Conservation (phyloP, 2,329 filamentous ascomycete species). For the Juglanconis juglandina region DNA sequence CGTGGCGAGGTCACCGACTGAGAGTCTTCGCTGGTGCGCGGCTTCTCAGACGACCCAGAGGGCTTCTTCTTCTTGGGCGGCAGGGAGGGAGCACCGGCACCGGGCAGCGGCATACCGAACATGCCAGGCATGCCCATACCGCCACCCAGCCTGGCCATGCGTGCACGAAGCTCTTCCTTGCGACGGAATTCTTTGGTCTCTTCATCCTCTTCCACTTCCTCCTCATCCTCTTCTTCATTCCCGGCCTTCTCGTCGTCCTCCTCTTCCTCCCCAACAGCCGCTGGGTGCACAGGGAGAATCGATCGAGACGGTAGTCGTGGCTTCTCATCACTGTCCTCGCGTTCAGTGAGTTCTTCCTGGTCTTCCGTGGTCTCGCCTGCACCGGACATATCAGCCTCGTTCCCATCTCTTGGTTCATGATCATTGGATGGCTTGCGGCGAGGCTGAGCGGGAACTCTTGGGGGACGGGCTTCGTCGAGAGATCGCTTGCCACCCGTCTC, state of each 20-base stretch:
- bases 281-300: slow-evolving; percentile 34
- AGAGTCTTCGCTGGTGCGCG: slow-evolving; percentile 39
- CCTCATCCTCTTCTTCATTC: slow-evolving; percentile 56
- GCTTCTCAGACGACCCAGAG: slow-evolving; percentile 33
- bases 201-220: slow-evolving; percentile 78
- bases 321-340: slow-evolving; percentile 70
- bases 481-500: slow-evolving; percentile 49
- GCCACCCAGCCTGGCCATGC: slow-evolving; percentile 98
- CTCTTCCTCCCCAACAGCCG: slow-evolving; percentile 37
- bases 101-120: slow-evolving; percentile 71
- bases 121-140: slow-evolving; percentile 96
- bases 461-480: slow-evolving; percentile 44
- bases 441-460: slow-evolving; percentile 39
- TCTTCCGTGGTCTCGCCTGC: slow-evolving; percentile 63
- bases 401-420: slow-evolving; percentile 53
- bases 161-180: slow-evolving; percentile 82
- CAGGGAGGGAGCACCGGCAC: slow-evolving; percentile 34
- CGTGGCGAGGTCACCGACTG: slow-evolving; percentile 43
- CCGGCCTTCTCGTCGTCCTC: slow-evolving; percentile 37
- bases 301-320: slow-evolving; percentile 37
- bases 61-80: slow-evolving; percentile 57
- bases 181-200: slow-evolving; percentile 83
- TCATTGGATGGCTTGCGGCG: slow-evolving; percentile 49
- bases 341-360: slow-evolving; percentile 59
- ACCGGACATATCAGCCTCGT: slow-evolving; percentile 63